Conservation (phyloP, 148 eudicot species). For the Tetragonia tetragonoides region DNA sequence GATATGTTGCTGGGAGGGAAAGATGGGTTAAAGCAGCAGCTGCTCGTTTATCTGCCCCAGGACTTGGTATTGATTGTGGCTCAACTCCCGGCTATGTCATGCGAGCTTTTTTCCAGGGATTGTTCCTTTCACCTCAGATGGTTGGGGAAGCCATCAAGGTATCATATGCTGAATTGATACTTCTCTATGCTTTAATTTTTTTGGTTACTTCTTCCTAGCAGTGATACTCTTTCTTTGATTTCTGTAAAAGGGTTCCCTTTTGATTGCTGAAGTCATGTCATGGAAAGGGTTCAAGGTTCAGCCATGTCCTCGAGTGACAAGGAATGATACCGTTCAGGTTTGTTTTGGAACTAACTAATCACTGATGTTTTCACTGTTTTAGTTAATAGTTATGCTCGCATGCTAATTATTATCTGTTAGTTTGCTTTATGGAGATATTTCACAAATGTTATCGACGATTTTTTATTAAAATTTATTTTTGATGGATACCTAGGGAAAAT, state of each 20-base stretch:
- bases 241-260: constrained; percentile 61
- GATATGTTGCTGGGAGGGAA: constrained; percentile 85
- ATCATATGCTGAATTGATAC: not conserved
- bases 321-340: constrained; percentile 94
- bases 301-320: constrained; percentile 72
- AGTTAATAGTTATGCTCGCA: not conserved
- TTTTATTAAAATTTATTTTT: no score
- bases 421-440: not conserved
- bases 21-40: constrained; percentile 95
- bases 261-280: constrained; percentile 95
- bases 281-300: constrained; percentile 77
- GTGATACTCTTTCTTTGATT: not conserved
- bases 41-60: constrained; percentile 95
- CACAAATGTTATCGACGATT: not conserved
- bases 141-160: constrained; percentile 98
- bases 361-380: no score
- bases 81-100: constrained; percentile 88
- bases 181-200: not conserved
- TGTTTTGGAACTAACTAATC: not conserved
- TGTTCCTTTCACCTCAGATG: constrained; percentile 95
- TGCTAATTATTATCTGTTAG: not conserved
- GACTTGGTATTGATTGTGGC: constrained; percentile 92
- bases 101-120: constrained; percentile 84
- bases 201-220: not conserved
- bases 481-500: no score